A percentile compares a stretch with the other conserved stretches of the same genome.
Conservation (phyloP, 257 asterid genomes). For the Capsicum rhomboideum region DNA sequence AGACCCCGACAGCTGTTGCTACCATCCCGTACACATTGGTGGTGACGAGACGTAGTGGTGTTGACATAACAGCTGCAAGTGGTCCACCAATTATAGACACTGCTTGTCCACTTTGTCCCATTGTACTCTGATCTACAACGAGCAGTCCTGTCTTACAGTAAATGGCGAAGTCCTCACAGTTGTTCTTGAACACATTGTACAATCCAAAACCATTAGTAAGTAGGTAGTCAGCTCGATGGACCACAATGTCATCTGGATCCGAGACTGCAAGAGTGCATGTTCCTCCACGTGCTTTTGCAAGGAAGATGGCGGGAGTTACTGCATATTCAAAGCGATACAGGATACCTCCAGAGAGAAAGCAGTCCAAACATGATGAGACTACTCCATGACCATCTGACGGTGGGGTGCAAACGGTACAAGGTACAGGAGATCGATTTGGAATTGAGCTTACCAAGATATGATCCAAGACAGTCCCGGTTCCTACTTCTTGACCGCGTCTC, state of each 20-base stretch:
- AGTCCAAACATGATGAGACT: slow-evolving; percentile 63
- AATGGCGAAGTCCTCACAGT: slow-evolving; percentile 91
- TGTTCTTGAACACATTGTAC: slow-evolving; percentile 77
- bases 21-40: slow-evolving; percentile 68
- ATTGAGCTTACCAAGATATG: slow-evolving; percentile 67
- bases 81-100: slow-evolving; percentile 83
- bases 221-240: slow-evolving; percentile 75
- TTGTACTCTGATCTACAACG: slow-evolving; percentile 50
- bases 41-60: slow-evolving; percentile 67
- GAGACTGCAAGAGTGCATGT: slow-evolving; percentile 82
- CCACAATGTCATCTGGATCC: slow-evolving; percentile 42
- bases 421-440: slow-evolving; percentile 40
- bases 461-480: slow-evolving; percentile 79
- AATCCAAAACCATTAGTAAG: slow-evolving; percentile 79
- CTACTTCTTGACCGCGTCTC: slow-evolving; percentile 91
- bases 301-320: slow-evolving; percentile 65
- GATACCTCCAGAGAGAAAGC: slow-evolving; percentile 91
- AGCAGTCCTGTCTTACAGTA: slow-evolving; percentile 95
- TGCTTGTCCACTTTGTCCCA: slow-evolving; percentile 96
- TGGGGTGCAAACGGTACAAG: slow-evolving; percentile 63
- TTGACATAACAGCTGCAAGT: slow-evolving; percentile 69
- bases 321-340: slow-evolving; percentile 78
- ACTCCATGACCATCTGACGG: slow-evolving; percentile 68
- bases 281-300: slow-evolving; percentile 94
- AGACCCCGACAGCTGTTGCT: slow-evolving; percentile 66